Percentiles rank a stretch among this genome's conserved stretches.
phyloP scores from a whole-genome alignment of 225 moss, liverwort and hornwort species.

The Neckera pumila region DNA sequence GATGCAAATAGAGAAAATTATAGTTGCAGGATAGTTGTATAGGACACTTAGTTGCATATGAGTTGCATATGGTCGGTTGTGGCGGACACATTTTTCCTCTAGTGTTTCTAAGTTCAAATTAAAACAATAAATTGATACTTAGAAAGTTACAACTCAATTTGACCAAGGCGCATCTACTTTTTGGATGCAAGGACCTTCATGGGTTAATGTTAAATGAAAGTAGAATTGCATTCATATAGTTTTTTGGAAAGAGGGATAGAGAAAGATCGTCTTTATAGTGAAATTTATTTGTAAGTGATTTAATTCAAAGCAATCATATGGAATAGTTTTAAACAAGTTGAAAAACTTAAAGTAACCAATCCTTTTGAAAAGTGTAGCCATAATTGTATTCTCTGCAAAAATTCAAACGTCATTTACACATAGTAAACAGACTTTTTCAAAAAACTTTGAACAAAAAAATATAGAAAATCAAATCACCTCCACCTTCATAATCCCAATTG shows the following conservation, averaged over 20 bases:
- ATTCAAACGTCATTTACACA: not conserved
- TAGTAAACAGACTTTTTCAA: not conserved
- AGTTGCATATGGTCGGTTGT: no score
- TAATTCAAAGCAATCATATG: not conserved
- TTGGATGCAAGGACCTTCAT: accelerated
- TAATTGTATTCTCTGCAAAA: not conserved
- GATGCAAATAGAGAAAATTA: no score
- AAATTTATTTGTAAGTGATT: not conserved
- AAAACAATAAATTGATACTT: not conserved
- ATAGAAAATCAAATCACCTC: not conserved
- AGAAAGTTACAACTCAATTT: not conserved
- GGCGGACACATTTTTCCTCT: no score
- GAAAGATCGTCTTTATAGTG: not conserved
- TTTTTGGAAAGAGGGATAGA: accelerated
- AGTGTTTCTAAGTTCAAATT: not conserved
- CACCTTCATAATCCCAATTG: accelerated
- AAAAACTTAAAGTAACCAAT: not conserved
- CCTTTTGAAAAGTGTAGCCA: not conserved
- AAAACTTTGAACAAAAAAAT: not conserved
- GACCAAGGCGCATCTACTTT: accelerated
- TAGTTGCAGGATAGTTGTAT: no score
- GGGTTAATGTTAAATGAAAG: not conserved
- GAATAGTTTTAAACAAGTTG: not conserved
- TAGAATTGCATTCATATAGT: not conserved
- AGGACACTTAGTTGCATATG: no score